A percentile compares a stretch with the other conserved stretches of the same genome.
phyloP scores from a whole-genome alignment of 352 stramenopile genomes.

The Phytophthora sp. region DNA sequence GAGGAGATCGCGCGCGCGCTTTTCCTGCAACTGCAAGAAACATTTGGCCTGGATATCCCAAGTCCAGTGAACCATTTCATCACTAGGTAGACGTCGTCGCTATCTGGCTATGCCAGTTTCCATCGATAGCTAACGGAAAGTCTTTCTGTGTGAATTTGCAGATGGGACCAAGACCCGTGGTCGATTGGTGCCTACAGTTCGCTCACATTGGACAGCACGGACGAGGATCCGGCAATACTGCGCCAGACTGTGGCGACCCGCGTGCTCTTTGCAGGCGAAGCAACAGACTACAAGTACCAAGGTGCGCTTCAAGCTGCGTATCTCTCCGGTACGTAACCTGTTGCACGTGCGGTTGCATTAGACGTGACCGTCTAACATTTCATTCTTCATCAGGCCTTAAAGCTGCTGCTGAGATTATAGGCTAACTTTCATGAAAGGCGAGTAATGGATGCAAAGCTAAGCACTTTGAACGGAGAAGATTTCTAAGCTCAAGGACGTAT shows the following conservation, averaged over 20 bases:
- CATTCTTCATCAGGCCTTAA: slow-evolving; percentile 35
- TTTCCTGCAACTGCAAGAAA: slow-evolving; percentile 50
- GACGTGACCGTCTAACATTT: background rate
- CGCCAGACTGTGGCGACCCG: slow-evolving; percentile 42
- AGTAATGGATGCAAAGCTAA: background rate
- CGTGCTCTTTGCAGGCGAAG: slow-evolving; percentile 73
- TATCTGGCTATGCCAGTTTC: background rate
- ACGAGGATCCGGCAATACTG: slow-evolving; percentile 60
- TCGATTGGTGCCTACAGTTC: slow-evolving; percentile 67
- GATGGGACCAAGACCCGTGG: slow-evolving; percentile 70
- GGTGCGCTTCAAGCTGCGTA: slow-evolving; percentile 70
- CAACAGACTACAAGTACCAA: slow-evolving; percentile 74
- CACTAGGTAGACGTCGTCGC: slow-evolving; percentile 38
- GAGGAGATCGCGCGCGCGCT: slow-evolving; percentile 50
- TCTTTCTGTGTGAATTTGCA: slow-evolving; percentile 13
- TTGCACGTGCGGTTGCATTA: too few relatives aligned
- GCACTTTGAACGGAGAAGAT: background rate
- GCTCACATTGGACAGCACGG: slow-evolving; percentile 64
- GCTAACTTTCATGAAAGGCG: slow-evolving; percentile 2
- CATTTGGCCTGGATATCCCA: slow-evolving; percentile 49
- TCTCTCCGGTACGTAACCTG: slow-evolving; percentile 51
- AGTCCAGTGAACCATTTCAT: slow-evolving; percentile 54
- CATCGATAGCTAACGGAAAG: background rate
- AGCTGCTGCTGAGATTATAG: slow-evolving; percentile 33
- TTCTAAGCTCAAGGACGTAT: background rate